A percentile compares a stretch with the other conserved stretches of the same genome.
phyloP scores from a whole-genome alignment of 176 grass and related monocot genomes.

The Ensete glaucum region DNA sequence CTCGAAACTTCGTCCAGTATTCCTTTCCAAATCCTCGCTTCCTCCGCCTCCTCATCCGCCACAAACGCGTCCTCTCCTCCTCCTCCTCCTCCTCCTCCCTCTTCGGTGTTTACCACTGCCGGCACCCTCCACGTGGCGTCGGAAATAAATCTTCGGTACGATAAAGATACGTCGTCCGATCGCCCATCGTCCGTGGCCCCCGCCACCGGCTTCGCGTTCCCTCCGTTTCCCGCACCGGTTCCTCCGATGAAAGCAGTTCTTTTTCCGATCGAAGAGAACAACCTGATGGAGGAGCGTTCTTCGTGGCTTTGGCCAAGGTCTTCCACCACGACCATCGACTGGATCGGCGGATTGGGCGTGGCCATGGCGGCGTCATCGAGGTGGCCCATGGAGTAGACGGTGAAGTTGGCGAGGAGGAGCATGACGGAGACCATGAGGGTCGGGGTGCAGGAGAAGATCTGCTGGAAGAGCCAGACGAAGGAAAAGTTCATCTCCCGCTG shows the following conservation, averaged over 20 bases:
- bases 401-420: conserved; percentile 15
- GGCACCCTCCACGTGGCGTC: not conserved
- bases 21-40: not conserved
- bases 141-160: not conserved
- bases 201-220: conserved; percentile 5
- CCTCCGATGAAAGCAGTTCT: conserved; percentile 7
- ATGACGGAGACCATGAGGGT: conserved; percentile 19
- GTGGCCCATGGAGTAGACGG: conserved; percentile 8
- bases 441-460: conserved; percentile 12
- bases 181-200: conserved; percentile 3
- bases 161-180: not conserved
- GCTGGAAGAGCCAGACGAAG: conserved; percentile 15
- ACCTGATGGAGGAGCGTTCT: not conserved
- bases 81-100: not conserved
- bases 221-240: not conserved
- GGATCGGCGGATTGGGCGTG: not conserved
- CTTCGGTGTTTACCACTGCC: not conserved
- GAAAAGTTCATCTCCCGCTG: conserved; percentile 4
- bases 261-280: not conserved
- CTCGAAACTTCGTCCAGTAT: not conserved
- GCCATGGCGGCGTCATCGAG: not conserved
- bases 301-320: too few relatives aligned
- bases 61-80: not conserved
- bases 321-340: not conserved
- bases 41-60: not conserved